Evolutionary conservation across 2,329 filamentous ascomycete genomes (phyloP).

Genomic region (Aplosporella prunicola): DNA sequence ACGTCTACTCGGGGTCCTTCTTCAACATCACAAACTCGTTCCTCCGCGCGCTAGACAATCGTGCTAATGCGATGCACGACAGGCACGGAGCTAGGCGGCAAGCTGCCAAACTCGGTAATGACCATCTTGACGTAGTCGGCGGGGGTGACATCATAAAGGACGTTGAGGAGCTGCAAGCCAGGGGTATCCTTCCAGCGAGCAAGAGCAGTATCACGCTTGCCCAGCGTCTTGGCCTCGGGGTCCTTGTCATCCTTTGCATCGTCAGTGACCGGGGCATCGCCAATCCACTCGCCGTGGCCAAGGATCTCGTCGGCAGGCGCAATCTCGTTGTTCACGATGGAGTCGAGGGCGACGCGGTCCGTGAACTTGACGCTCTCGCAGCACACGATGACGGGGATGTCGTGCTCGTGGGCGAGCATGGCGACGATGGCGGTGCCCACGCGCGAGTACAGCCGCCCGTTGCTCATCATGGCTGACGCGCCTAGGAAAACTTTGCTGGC

Average conservation of each 20-base stretch:
- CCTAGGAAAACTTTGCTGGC: slow-evolving; percentile 71
- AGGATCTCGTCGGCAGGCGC: slow-evolving; percentile 61
- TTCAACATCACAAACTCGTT: not conserved
- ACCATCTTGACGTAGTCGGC: slow-evolving; percentile 81
- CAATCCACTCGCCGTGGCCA: slow-evolving; percentile 24
- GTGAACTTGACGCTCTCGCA: slow-evolving; percentile 96
- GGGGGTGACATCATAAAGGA: slow-evolving; percentile 88
- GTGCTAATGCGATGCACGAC: slow-evolving; percentile 53
- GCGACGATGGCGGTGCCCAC: slow-evolving; percentile 82
- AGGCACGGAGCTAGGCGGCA: slow-evolving; percentile 78
- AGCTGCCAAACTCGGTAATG: slow-evolving; percentile 80
- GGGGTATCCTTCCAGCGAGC: slow-evolving; percentile 26
- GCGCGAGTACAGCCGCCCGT: slow-evolving; percentile 80
- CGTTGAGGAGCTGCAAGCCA: slow-evolving; percentile 52
- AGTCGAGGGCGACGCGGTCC: slow-evolving; percentile 79
- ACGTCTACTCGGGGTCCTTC: too few relatives aligned
- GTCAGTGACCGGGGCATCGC: slow-evolving; percentile 24
- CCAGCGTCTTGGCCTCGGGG: slow-evolving; percentile 32
- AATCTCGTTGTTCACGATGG: slow-evolving; percentile 89
- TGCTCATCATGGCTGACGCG: slow-evolving; percentile 91
- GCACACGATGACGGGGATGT: slow-evolving; percentile 75
- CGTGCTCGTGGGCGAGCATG: slow-evolving; percentile 65
- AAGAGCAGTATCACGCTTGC: slow-evolving; percentile 26
- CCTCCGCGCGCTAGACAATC: slow-evolving; percentile 10
- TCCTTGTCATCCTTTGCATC: slow-evolving; percentile 20